These are phyloP conservation scores for Xylariaceae sp. DNA, from an alignment of 2,329 filamentous ascomycete genomes.

Conservation along the genomic window DNA sequence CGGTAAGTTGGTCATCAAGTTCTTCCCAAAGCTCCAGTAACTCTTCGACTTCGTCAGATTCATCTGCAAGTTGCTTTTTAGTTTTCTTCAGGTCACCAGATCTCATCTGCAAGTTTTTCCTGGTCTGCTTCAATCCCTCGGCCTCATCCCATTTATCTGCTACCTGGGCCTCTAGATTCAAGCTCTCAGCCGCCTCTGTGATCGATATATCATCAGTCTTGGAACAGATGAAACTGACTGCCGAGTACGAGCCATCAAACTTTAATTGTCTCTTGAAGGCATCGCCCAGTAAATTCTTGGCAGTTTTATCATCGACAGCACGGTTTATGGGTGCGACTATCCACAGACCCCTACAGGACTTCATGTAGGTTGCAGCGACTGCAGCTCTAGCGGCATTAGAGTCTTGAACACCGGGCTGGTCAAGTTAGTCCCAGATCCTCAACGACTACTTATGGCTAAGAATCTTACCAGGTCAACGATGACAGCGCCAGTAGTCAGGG, in stretches of 20 bases:
- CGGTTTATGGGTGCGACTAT: slow-evolving; percentile 59
- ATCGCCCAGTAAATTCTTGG: slow-evolving; percentile 51
- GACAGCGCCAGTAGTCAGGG: slow-evolving; percentile 48
- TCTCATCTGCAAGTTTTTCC: slow-evolving; percentile 1
- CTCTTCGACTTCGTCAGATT: slow-evolving; percentile 41
- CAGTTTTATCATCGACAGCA: slow-evolving; percentile 58
- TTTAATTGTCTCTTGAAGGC: slow-evolving; percentile 57
- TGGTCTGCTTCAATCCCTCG: slow-evolving; percentile 14
- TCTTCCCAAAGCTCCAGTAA: slow-evolving; percentile 22
- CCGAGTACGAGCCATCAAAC: slow-evolving; percentile 50
- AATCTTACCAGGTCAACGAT: slow-evolving; percentile 49
- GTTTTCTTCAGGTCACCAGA: slow-evolving; percentile 27
- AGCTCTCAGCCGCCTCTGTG: slow-evolving; percentile 30
- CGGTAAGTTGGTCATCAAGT: slow-evolving; percentile 23
- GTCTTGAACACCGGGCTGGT: slow-evolving; percentile 52
- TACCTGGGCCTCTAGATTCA: slow-evolving; percentile 33
- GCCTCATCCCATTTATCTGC: slow-evolving; percentile 29
- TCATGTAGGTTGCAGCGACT: slow-evolving; percentile 50
- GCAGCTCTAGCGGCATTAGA: slow-evolving; percentile 55
- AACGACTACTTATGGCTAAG: slow-evolving; percentile 1
- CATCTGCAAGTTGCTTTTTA: slow-evolving; percentile 17
- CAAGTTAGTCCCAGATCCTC: neutral
- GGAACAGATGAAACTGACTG: slow-evolving; percentile 46
- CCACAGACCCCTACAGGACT: slow-evolving; percentile 36
- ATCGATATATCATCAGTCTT: slow-evolving; percentile 51